Conservation (phyloP, 2,329 filamentous ascomycete species). For the Taxawa tesnikishii region DNA sequence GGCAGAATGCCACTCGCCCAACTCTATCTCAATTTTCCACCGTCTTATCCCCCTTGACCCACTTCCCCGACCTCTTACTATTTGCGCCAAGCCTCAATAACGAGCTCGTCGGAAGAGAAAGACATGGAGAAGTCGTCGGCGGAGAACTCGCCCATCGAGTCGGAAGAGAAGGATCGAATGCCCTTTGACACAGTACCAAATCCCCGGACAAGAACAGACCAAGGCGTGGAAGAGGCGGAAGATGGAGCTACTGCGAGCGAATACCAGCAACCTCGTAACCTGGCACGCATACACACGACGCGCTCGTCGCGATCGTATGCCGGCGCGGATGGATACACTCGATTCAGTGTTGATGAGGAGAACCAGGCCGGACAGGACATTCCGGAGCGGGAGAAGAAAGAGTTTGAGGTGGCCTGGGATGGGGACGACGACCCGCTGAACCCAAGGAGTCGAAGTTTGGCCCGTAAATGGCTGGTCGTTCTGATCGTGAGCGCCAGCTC, state of each 20-base stretch:
- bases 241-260: neutral
- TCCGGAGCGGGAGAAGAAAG: slow-evolving; percentile 22
- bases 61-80: no score
- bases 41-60: no score
- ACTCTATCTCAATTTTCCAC: no score
- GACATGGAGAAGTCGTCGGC: no score
- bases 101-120: no score
- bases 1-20: no score
- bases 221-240: neutral
- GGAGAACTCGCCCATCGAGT: neutral
- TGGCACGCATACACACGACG: slow-evolving; percentile 1
- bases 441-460: slow-evolving; percentile 52
- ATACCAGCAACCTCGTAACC: neutral
- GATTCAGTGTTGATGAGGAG: slow-evolving; percentile 5
- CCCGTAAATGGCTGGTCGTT: slow-evolving; percentile 70
- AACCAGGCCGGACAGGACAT: neutral
- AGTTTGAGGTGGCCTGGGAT: slow-evolving; percentile 65
- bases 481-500: slow-evolving; percentile 61
- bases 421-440: slow-evolving; percentile 60
- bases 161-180: slow-evolving; percentile 1
- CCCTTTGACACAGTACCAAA: slow-evolving; percentile 5
- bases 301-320: slow-evolving; percentile 1
- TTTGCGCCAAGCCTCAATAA: no score
- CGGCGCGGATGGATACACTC: neutral
- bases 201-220: neutral